Conservation (phyloP, 345 rosid species). For the Physaria fendleri region DNA sequence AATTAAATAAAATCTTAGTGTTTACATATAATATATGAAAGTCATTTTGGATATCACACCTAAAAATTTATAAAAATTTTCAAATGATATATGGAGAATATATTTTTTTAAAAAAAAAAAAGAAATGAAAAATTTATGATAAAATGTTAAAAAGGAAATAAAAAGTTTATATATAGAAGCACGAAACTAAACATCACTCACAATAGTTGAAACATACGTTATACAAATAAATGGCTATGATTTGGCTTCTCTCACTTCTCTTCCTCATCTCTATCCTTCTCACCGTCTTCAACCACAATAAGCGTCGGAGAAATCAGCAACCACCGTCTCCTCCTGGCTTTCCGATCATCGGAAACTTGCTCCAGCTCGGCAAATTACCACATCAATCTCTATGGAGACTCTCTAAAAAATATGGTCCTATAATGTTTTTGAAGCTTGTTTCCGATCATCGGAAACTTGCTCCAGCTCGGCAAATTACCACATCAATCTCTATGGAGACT, state of each 20-base stretch:
- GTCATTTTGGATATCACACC: too few relatives aligned
- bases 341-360: too few relatives aligned
- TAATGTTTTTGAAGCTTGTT: constrained; percentile 34
- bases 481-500: constrained; percentile 35
- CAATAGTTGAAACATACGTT: not conserved
- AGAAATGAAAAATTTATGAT: too few relatives aligned
- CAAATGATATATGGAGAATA: too few relatives aligned
- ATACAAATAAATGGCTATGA: not conserved
- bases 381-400: not conserved
- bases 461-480: constrained; percentile 20
- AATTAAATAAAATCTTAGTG: too few relatives aligned
- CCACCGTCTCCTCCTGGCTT: constrained; percentile 24
- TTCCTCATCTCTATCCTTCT: not conserved
- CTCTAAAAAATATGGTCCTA: not conserved
- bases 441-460: constrained; percentile 45
- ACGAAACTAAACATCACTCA: not conserved
- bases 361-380: not conserved
- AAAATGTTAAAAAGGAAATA: not conserved
- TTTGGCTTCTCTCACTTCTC: constrained; percentile 16
- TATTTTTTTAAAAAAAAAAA: too few relatives aligned
- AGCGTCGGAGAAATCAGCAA: not conserved
- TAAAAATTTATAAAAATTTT: too few relatives aligned
- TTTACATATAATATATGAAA: too few relatives aligned
- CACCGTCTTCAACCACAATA: not conserved
- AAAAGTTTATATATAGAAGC: not conserved